phyloP scores from a whole-genome alignment of 2,329 filamentous ascomycete species.

The Ceratocystis papillata region DNA sequence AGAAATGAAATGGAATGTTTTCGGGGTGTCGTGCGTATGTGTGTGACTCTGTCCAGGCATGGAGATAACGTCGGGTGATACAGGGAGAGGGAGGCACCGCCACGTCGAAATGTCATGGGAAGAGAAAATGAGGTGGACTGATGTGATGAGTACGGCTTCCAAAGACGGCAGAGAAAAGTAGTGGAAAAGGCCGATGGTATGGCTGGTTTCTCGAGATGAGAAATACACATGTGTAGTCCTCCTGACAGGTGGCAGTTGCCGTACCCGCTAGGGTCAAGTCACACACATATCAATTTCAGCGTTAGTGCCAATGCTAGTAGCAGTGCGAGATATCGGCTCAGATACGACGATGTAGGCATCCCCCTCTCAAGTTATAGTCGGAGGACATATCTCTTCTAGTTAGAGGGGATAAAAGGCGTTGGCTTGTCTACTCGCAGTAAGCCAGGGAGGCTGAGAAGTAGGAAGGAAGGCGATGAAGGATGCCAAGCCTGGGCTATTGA shows the following conservation, averaged over 20 bases:
- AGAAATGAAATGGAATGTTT: too few relatives aligned
- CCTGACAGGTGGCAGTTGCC: not conserved
- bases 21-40: too few relatives aligned
- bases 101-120: not conserved
- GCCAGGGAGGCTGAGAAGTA: not conserved
- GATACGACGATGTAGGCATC: too few relatives aligned
- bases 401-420: not conserved
- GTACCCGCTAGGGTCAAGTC: not conserved
- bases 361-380: not conserved
- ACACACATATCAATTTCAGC: not conserved
- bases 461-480: not conserved
- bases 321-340: too few relatives aligned
- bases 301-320: not conserved
- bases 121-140: not conserved
- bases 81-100: not conserved
- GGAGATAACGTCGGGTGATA: not conserved
- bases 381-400: not conserved
- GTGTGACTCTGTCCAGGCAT: too few relatives aligned
- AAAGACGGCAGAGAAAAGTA: not conserved
- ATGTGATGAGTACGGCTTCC: not conserved
- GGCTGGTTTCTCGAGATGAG: not conserved
- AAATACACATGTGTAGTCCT: not conserved
- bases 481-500: not conserved
- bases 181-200: not conserved
- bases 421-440: not conserved